Evolutionary conservation across 768 basidiomycete species (phyloP), one percentile per base, ranked within the genome.

Genomic region (Hirschioporus abietinus): DNA sequence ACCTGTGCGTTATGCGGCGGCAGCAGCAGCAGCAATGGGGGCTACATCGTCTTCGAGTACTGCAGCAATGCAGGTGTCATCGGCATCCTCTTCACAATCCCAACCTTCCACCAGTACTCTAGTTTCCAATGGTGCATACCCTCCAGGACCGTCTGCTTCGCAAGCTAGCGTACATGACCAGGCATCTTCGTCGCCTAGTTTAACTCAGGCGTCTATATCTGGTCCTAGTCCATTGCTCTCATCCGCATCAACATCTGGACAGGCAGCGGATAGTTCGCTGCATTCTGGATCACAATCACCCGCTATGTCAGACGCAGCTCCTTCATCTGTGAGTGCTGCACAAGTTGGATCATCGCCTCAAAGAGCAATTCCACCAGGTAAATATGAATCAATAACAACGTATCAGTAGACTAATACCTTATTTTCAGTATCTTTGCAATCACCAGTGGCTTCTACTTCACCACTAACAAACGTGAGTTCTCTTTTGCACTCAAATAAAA

Each of bases 1-100:
- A 59, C 91, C 94, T 15, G 92, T 96, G 73, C 84, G 91, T 63
- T 97, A 97, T 74, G 90, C 96, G 35, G 87, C 93, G n/a, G 95
- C 94, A 0, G 96, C 95, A 1, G 95, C 94, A 0, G 85, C 84
- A 7, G 84, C 85, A 6, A 82, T 84, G 24, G 73, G 77, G 9
- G 71, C 79, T 34, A 68, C 74, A 64, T 59, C 74, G 9, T 79
- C 84, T 66, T 79, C 83, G 65, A 74, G 78, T 15, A 75, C 80
- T 64, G 70, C 76, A n/a, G 64, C 75, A 36, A 66, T 75, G 42
- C 42, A 72, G 23, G 64, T 72, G 66, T 60, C 74, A 59, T 77
- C 78, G 65, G 74, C 80, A 58, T 74, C 76, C 4, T 73, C 79
- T 69, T 71, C 74, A 68, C 70, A 77, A 52, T 72, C 81, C 10